Evolutionary conservation across 1,139 yeast species (phyloP).

Genomic region (Meyerozyma elateridarum): DNA sequence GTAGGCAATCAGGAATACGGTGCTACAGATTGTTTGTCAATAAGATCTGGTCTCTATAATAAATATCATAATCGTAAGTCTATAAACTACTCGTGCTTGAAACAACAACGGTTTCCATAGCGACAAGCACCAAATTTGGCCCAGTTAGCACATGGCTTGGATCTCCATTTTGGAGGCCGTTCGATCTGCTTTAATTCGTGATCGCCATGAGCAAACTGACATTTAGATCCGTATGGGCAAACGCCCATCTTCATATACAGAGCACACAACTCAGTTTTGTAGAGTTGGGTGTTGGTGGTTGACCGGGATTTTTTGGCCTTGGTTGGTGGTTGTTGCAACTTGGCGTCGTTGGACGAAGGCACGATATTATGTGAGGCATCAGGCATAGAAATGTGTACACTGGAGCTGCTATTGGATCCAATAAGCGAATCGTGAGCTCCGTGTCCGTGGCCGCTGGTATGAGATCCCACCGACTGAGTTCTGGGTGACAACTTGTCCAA

Average conservation of each 20-base stretch:
- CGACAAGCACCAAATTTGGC: conserved; percentile 75
- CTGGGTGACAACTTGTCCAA: conserved; percentile 5
- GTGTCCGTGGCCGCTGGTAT: background rate
- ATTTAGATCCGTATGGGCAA: conserved; percentile 86
- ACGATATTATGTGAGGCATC: too few relatives aligned
- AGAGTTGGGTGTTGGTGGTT: conserved; percentile 57
- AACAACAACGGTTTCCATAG: conserved; percentile 88
- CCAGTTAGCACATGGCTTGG: conserved; percentile 92
- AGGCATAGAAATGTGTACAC: too few relatives aligned
- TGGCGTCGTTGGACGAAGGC: too few relatives aligned
- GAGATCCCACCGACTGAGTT: conserved; percentile 7
- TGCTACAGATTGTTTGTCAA: too few relatives aligned
- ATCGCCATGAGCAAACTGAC: conserved; percentile 92
- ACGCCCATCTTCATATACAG: conserved; percentile 66
- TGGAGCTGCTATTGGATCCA: too few relatives aligned
- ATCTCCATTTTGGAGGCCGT: conserved; percentile 83
- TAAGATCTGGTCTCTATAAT: too few relatives aligned
- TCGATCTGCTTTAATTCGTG: conserved; percentile 69
- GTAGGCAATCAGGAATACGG: too few relatives aligned
- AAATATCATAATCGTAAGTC: conserved; percentile 2
- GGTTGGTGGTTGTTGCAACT: too few relatives aligned
- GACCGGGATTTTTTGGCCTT: conserved; percentile 3
- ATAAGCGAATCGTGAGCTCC: too few relatives aligned
- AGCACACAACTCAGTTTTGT: conserved; percentile 88
- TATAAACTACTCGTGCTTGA: conserved; percentile 66